Percentiles rank a stretch among this genome's conserved stretches.
phyloP scores from a whole-genome alignment of 495 filamentous ascomycete species.

The Neurospora sp. region DNA sequence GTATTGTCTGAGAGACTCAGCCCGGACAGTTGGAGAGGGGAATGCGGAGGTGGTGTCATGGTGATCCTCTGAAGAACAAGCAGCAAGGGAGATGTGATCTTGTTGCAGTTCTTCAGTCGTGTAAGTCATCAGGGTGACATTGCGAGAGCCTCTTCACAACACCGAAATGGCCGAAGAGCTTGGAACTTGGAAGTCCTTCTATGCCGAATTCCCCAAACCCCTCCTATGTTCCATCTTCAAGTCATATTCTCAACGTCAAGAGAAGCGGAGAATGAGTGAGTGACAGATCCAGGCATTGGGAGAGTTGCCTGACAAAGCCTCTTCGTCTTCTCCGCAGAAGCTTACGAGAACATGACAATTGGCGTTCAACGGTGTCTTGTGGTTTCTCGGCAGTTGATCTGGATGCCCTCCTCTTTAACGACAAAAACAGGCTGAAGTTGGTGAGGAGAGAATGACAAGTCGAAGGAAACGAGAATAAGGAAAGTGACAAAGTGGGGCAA shows the following conservation, averaged over 20 bases:
- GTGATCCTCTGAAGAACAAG: neutral
- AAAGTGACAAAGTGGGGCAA: neutral
- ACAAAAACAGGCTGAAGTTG: neutral
- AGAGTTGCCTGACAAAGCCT: neutral
- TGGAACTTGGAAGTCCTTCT: neutral
- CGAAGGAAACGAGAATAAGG: neutral
- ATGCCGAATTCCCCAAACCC: neutral
- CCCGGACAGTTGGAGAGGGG: neutral
- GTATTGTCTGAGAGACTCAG: neutral
- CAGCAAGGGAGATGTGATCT: neutral
- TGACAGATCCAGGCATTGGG: neutral
- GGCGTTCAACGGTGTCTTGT: neutral
- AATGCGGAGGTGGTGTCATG: neutral
- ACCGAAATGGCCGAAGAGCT: neutral
- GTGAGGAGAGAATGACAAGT: neutral
- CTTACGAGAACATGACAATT: slow-evolving; percentile 3
- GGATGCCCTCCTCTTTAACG: neutral
- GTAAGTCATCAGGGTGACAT: neutral
- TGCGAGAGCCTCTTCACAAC: neutral
- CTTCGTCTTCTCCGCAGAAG: neutral
- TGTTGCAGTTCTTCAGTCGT: neutral
- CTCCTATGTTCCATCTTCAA: neutral
- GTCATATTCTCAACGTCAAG: neutral
- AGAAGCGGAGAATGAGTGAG: neutral
- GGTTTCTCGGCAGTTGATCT: slow-evolving; percentile 5